phyloP scores from a whole-genome alignment of 371 early-diverging fungal genomes.

The Syncephalastrum monosporum region DNA sequence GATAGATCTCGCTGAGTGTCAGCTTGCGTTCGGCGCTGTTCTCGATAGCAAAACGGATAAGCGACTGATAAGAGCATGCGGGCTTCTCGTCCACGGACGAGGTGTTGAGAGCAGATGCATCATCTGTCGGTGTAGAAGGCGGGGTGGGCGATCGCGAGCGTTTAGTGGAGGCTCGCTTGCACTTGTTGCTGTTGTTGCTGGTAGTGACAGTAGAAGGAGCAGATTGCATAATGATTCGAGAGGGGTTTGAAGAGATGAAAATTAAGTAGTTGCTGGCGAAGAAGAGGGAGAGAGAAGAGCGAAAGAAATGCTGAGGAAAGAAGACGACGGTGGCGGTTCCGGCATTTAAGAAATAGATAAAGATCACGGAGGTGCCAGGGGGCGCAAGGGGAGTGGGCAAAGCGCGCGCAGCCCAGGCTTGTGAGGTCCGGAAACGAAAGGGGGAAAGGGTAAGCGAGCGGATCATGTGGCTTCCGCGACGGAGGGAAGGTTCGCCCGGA shows the following conservation, averaged over 20 bases:
- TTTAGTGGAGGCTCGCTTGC: constrained; percentile 10
- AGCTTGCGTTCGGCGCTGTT: constrained; percentile 64
- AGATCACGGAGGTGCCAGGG: no score
- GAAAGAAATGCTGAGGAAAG: no score
- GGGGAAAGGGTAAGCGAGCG: no score
- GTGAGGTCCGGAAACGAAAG: no score
- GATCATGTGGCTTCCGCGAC: no score
- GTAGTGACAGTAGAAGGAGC: constrained; percentile 13
- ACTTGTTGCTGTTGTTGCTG: constrained; percentile 5
- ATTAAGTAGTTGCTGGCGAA: constrained; percentile 1
- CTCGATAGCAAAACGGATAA: constrained; percentile 85
- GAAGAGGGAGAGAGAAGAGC: no score
- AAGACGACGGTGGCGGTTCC: no score
- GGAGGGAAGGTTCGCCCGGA: no score
- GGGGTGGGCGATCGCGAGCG: constrained; percentile 1
- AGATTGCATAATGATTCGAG: not conserved
- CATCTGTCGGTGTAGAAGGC: constrained; percentile 4
- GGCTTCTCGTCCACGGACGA: constrained; percentile 52
- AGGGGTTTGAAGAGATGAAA: no score
- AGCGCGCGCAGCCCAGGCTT: no score
- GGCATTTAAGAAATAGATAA: no score
- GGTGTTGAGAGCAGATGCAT: not conserved
- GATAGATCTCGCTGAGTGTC: constrained; percentile 87
- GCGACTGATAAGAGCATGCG: constrained; percentile 81
- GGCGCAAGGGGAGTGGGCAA: no score